Evolutionary conservation across 768 basidiomycete genomes (phyloP), one percentile per base, ranked within the genome.

Genomic region (Exsudoporus frostii): DNA sequence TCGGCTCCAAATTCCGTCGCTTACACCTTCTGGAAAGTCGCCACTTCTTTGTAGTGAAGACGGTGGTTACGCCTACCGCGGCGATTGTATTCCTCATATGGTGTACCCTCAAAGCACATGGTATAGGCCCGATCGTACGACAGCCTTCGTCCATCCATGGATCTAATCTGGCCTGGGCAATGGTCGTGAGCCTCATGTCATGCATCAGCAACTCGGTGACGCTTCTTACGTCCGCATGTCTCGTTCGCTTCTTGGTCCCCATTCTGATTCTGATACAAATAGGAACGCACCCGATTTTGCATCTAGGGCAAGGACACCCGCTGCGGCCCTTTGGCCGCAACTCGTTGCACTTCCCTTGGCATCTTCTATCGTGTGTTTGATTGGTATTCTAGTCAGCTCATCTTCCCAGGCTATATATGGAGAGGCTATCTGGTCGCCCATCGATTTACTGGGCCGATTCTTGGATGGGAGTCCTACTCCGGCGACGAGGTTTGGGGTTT

Each of bases 151-250:
- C 72, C 5, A 64, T 90, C 27, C 79, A 82, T 56, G 90, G 90
- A 33, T 80, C 81, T 24, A 80, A 79, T 17, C 77, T 90, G 40
- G 82, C 79, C 17, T 93, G 90, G 90, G 78, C 79, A 15, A 89
- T 90, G 84, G 77, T 88, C 25, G 73, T 76, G 43, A 82, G 81
- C 65, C 66, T 88, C 57, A 88, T 87, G 83, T 83, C 81, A 15
- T 90, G 86, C 69, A 85, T 92, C 69, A 84, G 82, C 72, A 90
- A 90, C 72, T 83, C 85, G 81, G 84, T 83, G 24, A 88, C 86
- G 5, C 78, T 90, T 56, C 74, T 88, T 64, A 83, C 83, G 79
- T 83, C 74, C 50, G 78, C 68, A 20, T 36, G 49, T 27, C 20
- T 29, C 54, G 25, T 55, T 37, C 33, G 38, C 40, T 51, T 51